Conservation (phyloP, 352 stramenopile genomes). For the Phytophthora pluvialis region DNA sequence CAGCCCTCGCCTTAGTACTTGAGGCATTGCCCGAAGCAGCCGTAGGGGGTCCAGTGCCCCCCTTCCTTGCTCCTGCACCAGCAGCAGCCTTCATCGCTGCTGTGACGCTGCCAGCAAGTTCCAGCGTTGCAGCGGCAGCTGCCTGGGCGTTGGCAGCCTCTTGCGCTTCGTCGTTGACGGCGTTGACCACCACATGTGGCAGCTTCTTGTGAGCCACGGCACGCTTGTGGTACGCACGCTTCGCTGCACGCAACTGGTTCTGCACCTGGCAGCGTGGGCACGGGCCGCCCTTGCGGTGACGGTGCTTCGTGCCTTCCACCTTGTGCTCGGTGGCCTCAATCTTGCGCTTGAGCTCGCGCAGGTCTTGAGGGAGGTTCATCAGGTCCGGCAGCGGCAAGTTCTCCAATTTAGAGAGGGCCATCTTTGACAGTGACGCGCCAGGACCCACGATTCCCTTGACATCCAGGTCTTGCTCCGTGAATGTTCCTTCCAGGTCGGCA, state of each 20-base stretch:
- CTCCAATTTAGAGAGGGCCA: conserved; percentile 72
- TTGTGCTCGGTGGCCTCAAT: conserved; percentile 87
- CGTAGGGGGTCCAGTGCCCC: conserved; percentile 7
- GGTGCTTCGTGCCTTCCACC: conserved; percentile 88
- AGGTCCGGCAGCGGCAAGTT: conserved; percentile 77
- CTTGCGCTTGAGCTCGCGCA: conserved; percentile 86
- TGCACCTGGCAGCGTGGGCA: conserved; percentile 85
- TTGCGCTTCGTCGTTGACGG: conserved; percentile 42
- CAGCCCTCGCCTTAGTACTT: conserved; percentile 22
- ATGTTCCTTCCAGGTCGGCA: conserved; percentile 65
- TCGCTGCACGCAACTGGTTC: conserved; percentile 81
- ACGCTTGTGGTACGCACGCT: conserved; percentile 83
- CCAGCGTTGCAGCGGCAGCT: conserved; percentile 39
- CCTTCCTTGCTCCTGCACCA: conserved; percentile 24
- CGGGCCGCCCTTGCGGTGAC: conserved; percentile 82
- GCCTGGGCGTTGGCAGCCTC: conserved; percentile 44
- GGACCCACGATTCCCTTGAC: conserved; percentile 64
- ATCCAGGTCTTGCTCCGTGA: conserved; percentile 72
- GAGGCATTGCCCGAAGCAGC: conserved; percentile 10
- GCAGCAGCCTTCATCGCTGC: conserved; percentile 33
- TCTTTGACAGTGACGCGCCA: conserved; percentile 57
- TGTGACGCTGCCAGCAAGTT: conserved; percentile 41
- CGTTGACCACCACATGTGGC: conserved; percentile 53
- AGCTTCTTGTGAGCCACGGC: conserved; percentile 85
- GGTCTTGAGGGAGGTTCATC: conserved; percentile 76